Evolutionary conservation across 2,329 filamentous ascomycete species (phyloP), one percentile per base, ranked within the genome.

Genomic region (Trichoderma citrinoviride): DNA sequence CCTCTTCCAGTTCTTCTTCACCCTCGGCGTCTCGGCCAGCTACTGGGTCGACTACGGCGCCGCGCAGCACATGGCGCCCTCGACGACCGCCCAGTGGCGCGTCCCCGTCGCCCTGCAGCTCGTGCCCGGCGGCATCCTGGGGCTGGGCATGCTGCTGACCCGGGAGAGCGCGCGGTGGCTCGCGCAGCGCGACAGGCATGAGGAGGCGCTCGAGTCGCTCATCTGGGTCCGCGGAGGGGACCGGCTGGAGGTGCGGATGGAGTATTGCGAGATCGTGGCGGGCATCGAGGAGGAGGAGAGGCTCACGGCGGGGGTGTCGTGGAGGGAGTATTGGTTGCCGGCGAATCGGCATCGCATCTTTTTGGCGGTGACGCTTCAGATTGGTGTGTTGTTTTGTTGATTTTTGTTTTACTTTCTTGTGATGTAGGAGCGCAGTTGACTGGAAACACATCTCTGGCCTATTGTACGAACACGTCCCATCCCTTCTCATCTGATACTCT

Each of bases 141-240:
- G 80, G 0, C 65, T 82, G 19, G 81, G 81, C 0, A 83, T 83
- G 80, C 71, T 82, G 5, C 74, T 82, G 2, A 78, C 80, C 23
- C 80, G 78, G 64, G 82, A 84, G 73, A 82, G 79, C 61, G 73
- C 76, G 1, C 73, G 80, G 53, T 82, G 82, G 81, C 70, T 82
- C 17, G 79, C 81, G 5, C 78, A 80, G 67, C 78, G 77, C 41
- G 81, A 80, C 1, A 74, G 76, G 15, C 73, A 73, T 3, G 79
- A 83, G 1, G 76, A 83, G 67, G 82, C 81, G 2, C 73, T 80
- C 64, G 72, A 80, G 60, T 80, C 78, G 3, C 71, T 85, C n/a
- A 76, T 79, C 21, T 84, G 82, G 82, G 78, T 85, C 14, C 79
- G 82, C 3, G 82, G 81, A 4, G 82, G 80, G 2, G 75, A 78